phyloP scores from a whole-genome alignment of 1,284 basidiomycete species.

The Ceratobasidium sp. region DNA sequence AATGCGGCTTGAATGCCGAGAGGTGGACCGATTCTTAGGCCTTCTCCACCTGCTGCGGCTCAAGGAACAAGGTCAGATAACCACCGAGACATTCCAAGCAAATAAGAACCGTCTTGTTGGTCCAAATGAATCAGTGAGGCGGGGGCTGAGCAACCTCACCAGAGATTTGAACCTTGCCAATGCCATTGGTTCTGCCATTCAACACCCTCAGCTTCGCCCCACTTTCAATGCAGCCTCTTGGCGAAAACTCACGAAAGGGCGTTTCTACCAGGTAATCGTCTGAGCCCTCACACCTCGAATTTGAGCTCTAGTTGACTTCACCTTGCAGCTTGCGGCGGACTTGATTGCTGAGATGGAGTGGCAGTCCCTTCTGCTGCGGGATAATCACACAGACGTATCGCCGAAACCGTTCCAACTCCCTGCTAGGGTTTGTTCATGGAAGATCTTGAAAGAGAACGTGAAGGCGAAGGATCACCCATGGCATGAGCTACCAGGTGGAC shows the following conservation, averaged over 20 bases:
- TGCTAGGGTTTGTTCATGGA: neutral
- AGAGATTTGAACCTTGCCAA: neutral
- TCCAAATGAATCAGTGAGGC: neutral
- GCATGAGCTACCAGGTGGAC: neutral
- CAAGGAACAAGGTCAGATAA: neutral
- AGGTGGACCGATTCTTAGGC: neutral
- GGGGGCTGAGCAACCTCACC: neutral
- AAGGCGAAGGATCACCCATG: neutral
- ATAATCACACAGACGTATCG: neutral
- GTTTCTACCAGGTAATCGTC: neutral
- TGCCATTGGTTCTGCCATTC: neutral
- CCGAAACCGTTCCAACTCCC: neutral
- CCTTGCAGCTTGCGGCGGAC: neutral
- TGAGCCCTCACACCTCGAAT: neutral
- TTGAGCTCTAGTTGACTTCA: neutral
- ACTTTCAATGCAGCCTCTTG: neutral
- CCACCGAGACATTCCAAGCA: neutral
- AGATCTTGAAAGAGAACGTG: neutral
- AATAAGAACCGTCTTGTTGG: neutral
- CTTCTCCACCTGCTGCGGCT: neutral
- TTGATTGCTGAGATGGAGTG: neutral
- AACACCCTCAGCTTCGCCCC: neutral
- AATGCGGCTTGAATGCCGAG: neutral
- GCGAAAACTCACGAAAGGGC: slow-evolving; percentile 1
- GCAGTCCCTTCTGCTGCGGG: neutral